These are phyloP conservation scores for Chytridiales sp. DNA, from an alignment of 371 early-diverging fungal species.

Conservation along the genomic window DNA sequence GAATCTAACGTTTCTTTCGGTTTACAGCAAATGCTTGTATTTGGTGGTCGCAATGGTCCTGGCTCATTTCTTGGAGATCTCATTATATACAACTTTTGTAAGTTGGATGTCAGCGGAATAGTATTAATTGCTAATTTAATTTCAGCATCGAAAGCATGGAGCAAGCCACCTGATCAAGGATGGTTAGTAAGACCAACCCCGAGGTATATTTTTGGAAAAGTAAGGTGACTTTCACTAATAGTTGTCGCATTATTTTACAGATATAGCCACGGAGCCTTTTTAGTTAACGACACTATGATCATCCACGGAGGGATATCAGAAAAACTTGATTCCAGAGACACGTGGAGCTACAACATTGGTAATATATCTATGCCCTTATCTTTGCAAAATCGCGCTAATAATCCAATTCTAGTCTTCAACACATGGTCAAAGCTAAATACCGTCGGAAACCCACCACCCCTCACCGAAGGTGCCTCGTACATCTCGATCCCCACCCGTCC, in stretches of 20 bases:
- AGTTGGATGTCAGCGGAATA: background rate
- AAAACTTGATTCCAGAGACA: background rate
- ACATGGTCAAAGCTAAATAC: conserved; percentile 8
- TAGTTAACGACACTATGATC: conserved; percentile 15
- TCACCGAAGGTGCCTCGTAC: conserved; percentile 18
- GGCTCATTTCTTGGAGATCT: conserved; percentile 11
- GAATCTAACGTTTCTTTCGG: background rate
- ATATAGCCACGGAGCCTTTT: conserved; percentile 11
- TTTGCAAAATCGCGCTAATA: background rate
- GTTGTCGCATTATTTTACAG: conserved; percentile 7
- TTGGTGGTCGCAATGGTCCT: background rate
- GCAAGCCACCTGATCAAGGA: background rate
- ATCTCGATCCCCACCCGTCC: background rate
- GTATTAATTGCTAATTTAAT: background rate
- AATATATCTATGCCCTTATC: background rate
- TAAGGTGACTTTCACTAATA: background rate
- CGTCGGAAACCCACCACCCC: conserved; percentile 7
- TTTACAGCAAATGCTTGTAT: conserved; percentile 8
- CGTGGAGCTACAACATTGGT: conserved; percentile 21
- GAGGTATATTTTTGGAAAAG: conserved; percentile 10
- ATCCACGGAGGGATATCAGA: conserved; percentile 16
- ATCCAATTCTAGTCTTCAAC: background rate
- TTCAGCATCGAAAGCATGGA: background rate
- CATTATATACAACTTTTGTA: conserved; percentile 18
- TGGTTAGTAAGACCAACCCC: conserved; percentile 2